Conservation (phyloP, 1,284 basidiomycete species). For the Microbotryomycetes sp. region DNA sequence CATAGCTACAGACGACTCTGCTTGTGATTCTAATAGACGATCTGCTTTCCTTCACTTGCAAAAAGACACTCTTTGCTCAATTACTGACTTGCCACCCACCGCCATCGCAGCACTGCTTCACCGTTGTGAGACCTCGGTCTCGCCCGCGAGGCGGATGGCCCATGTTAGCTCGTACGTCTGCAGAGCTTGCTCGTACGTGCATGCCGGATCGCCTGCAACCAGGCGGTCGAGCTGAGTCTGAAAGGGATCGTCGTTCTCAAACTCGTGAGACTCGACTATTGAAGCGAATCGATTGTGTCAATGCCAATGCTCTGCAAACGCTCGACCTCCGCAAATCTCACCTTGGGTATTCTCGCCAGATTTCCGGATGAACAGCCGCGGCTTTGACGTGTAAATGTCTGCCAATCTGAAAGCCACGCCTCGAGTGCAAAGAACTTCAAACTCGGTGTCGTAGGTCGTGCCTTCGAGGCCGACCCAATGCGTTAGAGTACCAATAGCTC, state of each 20-base stretch:
- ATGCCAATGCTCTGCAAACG: no score
- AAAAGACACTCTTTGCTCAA: no score
- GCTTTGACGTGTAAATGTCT: conserved; percentile 16
- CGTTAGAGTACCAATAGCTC: conserved; percentile 80
- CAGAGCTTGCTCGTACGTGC: conserved; percentile 61
- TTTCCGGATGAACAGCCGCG: conserved; percentile 14
- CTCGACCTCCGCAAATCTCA: no score
- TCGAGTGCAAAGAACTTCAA: conserved; percentile 58
- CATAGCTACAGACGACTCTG: no score
- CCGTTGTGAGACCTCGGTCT: conserved; percentile 9
- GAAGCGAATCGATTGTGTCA: neutral
- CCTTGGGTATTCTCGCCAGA: conserved; percentile 6
- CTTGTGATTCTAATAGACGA: no score
- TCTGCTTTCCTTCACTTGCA: no score
- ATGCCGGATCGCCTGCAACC: conserved; percentile 16
- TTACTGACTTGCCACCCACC: no score
- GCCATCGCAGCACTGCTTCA: neutral
- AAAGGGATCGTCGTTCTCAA: conserved; percentile 28
- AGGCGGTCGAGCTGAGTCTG: conserved; percentile 26
- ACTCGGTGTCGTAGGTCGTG: conserved; percentile 81
- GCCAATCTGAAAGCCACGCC: conserved; percentile 17
- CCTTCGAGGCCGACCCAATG: conserved; percentile 84
- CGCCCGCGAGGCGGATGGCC: conserved; percentile 44
- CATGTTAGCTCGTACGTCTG: conserved; percentile 80
- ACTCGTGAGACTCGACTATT: conserved; percentile 12